These are phyloP conservation scores for Ophiocytium majus DNA, from an alignment of 352 stramenopile genomes.

Conservation along the genomic window DNA sequence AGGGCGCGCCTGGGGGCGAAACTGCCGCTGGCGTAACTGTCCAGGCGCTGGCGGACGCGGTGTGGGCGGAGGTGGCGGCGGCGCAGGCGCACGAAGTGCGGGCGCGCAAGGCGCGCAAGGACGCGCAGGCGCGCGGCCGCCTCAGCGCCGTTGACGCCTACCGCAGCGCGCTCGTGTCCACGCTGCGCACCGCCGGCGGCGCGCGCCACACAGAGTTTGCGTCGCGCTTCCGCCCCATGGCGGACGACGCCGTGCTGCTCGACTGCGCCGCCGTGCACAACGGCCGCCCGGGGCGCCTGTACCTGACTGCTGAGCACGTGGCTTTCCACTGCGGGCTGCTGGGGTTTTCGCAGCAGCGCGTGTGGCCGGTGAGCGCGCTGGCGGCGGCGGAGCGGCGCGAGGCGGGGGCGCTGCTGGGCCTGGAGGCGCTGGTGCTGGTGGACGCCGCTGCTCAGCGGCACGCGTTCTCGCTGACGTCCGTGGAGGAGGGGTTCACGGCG, in stretches of 20 bases:
- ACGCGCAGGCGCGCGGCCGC: slow-evolving; percentile 41
- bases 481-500: slow-evolving; percentile 33
- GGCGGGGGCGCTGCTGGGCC: too few species aligned
- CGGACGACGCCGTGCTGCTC: slow-evolving; percentile 34
- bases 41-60: too few species aligned
- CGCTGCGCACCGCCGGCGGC: slow-evolving; percentile 17
- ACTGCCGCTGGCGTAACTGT: background rate
- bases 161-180: slow-evolving; percentile 23
- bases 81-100: too few species aligned
- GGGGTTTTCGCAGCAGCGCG: slow-evolving; percentile 41
- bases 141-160: slow-evolving; percentile 33
- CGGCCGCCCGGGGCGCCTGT: slow-evolving; percentile 35
- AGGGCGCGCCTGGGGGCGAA: background rate
- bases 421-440: slow-evolving; percentile 34
- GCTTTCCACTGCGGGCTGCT: slow-evolving; percentile 46
- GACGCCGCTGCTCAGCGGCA: slow-evolving; percentile 25
- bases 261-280: slow-evolving; percentile 36
- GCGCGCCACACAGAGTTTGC: slow-evolving; percentile 40
- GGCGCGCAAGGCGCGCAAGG: too few species aligned
- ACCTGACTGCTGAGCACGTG: slow-evolving; percentile 40
- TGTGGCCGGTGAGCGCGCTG: slow-evolving; percentile 28
- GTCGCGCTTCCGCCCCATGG: slow-evolving; percentile 38
- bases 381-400: too few species aligned
- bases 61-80: too few species aligned
- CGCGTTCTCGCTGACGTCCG: slow-evolving; percentile 35